Percentiles rank a stretch among this genome's conserved stretches.
phyloP scores from a whole-genome alignment of 176 grass and related monocot species.

The Luzula sylvatica region DNA sequence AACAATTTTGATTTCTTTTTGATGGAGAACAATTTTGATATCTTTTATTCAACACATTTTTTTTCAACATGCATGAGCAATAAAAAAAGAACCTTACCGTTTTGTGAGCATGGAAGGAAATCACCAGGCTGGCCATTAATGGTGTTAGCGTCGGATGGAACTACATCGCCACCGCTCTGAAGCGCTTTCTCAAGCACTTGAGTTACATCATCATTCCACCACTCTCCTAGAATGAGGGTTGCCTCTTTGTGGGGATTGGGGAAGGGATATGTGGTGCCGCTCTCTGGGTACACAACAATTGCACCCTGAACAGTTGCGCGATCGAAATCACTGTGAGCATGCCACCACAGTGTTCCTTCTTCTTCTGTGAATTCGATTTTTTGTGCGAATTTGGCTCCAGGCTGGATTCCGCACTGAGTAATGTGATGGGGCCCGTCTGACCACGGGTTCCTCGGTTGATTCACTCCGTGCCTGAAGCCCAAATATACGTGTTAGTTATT shows the following conservation, averaged over 20 bases:
- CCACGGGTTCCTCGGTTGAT: conserved; percentile 52
- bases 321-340: conserved; percentile 42
- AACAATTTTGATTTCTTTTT: not conserved
- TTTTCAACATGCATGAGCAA: too few relatives aligned
- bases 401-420: conserved; percentile 47
- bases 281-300: conserved; percentile 36
- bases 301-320: conserved; percentile 65
- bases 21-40: not conserved
- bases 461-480: conserved; percentile 49
- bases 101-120: conserved; percentile 9
- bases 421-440: conserved; percentile 48
- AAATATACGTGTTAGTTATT: not conserved
- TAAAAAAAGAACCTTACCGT: not conserved
- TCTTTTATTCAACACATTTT: too few relatives aligned
- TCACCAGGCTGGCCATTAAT: conserved; percentile 38
- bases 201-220: conserved; percentile 46
- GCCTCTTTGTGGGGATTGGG: conserved; percentile 47
- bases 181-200: conserved; percentile 38
- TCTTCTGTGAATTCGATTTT: conserved; percentile 51
- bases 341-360: conserved; percentile 86
- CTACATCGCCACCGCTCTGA: conserved; percentile 26
- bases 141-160: conserved; percentile 42
- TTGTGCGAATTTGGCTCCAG: conserved; percentile 42
- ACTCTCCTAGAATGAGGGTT: conserved; percentile 53
- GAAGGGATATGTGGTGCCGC: conserved; percentile 49